Evolutionary conservation across 768 basidiomycete species (phyloP).

Genomic region (Pholiota molesta): DNA sequence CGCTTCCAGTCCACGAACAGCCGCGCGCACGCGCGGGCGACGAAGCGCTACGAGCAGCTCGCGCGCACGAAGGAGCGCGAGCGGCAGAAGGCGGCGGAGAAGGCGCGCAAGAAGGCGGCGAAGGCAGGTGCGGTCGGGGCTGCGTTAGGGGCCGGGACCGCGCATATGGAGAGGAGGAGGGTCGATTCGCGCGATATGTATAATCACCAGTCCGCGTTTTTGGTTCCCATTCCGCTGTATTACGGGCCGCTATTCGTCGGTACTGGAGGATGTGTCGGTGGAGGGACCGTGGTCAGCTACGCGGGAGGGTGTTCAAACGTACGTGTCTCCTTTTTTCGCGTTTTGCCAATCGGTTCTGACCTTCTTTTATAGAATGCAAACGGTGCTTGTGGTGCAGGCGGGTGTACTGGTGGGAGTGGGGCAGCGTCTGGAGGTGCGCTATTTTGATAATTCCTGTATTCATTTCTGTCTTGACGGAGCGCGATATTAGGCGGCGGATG

Average conservation of each 20-base stretch:
- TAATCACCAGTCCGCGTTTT: constrained; percentile 32
- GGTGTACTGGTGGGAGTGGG: constrained; percentile 11
- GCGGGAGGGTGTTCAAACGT: constrained; percentile 13
- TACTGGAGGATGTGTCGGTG: constrained; percentile 10
- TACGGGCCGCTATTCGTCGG: constrained; percentile 13
- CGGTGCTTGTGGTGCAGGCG: constrained; percentile 11
- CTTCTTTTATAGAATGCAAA: not conserved
- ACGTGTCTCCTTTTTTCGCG: not conserved
- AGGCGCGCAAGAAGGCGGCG: constrained; percentile 20
- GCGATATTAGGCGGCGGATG: constrained; percentile 17
- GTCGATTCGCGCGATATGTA: not conserved
- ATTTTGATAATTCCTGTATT: not conserved
- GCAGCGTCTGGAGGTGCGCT: not conserved
- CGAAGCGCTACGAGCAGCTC: constrained; percentile 14
- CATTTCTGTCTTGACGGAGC: not conserved
- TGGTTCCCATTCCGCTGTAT: constrained; percentile 42
- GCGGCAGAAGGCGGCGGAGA: constrained; percentile 10
- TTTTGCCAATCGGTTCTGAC: not conserved
- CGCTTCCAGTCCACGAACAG: constrained; percentile 34
- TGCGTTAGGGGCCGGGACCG: not conserved
- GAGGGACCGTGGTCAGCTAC: constrained; percentile 23
- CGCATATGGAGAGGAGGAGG: not conserved
- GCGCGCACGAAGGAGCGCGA: constrained; percentile 8
- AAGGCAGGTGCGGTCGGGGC: constrained; percentile 1
- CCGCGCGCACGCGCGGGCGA: constrained; percentile 9